phyloP scores from a whole-genome alignment of 495 filamentous ascomycete genomes.

The Penicillium manginii region DNA sequence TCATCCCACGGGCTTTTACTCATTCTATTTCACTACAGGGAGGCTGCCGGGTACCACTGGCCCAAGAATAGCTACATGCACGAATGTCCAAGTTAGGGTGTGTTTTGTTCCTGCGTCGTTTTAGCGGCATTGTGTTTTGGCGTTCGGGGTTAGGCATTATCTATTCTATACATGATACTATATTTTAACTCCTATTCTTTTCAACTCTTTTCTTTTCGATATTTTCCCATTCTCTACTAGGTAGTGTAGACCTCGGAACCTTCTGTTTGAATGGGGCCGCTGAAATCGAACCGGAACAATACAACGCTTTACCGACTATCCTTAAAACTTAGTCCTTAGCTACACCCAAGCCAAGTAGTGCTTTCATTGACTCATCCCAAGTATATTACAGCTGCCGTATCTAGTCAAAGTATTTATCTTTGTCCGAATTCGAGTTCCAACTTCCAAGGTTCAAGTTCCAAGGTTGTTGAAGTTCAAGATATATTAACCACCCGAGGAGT shows the following conservation, averaged over 20 bases:
- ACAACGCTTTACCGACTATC: not conserved
- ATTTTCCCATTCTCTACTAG: not conserved
- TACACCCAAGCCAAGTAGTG: too few relatives aligned
- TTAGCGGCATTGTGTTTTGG: conserved; percentile 43
- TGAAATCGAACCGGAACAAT: not conserved
- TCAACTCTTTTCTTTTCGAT: not conserved
- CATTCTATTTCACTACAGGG: conserved; percentile 22
- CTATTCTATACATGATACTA: conserved; percentile 17
- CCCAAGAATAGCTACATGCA: conserved; percentile 55
- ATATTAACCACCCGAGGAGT: too few relatives aligned
- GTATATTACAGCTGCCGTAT: too few relatives aligned
- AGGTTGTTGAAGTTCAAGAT: too few relatives aligned
- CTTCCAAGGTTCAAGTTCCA: too few relatives aligned
- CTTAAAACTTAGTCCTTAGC: too few relatives aligned
- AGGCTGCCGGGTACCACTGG: conserved; percentile 48
- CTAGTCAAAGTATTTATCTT: too few relatives aligned
- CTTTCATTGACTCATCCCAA: too few relatives aligned
- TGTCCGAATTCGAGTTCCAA: too few relatives aligned
- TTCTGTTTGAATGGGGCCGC: not conserved
- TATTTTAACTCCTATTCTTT: conserved; percentile 8
- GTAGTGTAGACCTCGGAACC: not conserved
- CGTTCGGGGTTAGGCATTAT: conserved; percentile 31
- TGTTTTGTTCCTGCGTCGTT: conserved; percentile 26
- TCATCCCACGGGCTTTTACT: conserved; percentile 2
- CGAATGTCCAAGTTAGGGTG: conserved; percentile 32